Conservation (phyloP, 164 flowering plant genomes). For the Cinnamomum chago region DNA sequence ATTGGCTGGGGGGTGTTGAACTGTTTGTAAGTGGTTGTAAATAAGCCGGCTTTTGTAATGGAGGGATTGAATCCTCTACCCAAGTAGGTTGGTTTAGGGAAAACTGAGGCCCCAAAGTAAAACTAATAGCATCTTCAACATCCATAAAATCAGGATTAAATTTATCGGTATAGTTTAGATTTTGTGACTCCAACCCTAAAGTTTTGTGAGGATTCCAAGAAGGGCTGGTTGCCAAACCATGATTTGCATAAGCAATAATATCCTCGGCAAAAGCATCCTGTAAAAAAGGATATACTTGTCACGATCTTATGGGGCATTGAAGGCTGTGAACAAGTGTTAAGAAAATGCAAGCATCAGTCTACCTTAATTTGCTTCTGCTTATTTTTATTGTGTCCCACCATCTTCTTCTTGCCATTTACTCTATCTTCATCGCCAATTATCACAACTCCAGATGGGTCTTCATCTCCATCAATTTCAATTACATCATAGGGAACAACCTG, state of each 20-base stretch:
- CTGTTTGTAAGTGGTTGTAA: constrained; percentile 7
- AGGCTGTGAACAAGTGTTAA: neutral
- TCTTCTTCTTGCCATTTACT: constrained; percentile 2
- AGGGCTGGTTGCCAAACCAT: neutral
- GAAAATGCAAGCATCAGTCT: neutral
- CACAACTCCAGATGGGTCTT: constrained; percentile 6
- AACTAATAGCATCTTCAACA: neutral
- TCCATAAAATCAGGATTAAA: constrained; percentile 1
- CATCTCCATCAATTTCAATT: constrained; percentile 19
- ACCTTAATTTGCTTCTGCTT: constrained; percentile 6
- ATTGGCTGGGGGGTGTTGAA: constrained; percentile 9
- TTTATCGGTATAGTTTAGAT: constrained; percentile 2
- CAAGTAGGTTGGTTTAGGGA: constrained; percentile 7
- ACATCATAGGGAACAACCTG: constrained; percentile 15
- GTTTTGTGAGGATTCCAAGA: neutral
- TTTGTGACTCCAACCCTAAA: constrained; percentile 1
- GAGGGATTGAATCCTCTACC: constrained; percentile 7
- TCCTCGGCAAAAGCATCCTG: constrained; percentile 6
- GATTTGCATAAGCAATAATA: neutral
- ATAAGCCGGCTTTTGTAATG: constrained; percentile 5
- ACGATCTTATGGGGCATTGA: neutral
- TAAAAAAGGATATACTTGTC: neutral
- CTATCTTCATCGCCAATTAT: constrained; percentile 4
- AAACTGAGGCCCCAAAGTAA: constrained; percentile 2
- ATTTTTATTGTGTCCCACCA: neutral